These are phyloP conservation scores for Termitomyces sp. DNA, from an alignment of 768 basidiomycete genomes.

Conservation along the genomic window DNA sequence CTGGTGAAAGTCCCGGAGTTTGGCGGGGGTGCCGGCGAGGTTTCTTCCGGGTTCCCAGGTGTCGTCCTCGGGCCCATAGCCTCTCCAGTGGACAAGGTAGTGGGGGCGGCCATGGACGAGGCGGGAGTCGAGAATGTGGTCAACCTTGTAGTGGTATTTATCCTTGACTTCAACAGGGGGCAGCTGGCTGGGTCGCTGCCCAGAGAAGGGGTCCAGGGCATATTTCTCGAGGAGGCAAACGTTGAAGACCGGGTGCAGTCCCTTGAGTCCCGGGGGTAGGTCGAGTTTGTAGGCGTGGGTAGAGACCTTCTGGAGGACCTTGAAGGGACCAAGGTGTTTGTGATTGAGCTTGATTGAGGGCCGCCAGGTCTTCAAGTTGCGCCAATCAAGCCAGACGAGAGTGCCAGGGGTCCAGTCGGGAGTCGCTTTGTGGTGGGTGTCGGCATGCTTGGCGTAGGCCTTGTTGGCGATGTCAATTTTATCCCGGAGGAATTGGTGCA, in stretches of 20 bases:
- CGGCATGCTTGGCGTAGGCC: too few relatives aligned
- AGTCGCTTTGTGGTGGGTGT: too few relatives aligned
- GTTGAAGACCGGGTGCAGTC: background rate
- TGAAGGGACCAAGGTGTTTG: background rate
- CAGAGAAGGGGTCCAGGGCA: background rate
- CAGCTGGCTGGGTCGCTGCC: rapidly evolving
- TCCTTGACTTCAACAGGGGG: background rate
- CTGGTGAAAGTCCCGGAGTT: too few relatives aligned
- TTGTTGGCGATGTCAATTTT: too few relatives aligned
- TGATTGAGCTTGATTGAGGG: background rate
- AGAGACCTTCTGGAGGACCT: background rate
- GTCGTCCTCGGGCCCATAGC: too few relatives aligned
- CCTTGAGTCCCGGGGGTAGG: background rate
- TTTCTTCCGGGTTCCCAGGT: too few relatives aligned
- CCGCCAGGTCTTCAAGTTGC: background rate
- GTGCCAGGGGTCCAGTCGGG: too few relatives aligned
- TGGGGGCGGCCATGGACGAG: too few relatives aligned
- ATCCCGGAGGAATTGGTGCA: too few relatives aligned
- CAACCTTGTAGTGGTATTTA: background rate
- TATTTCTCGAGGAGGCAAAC: background rate
- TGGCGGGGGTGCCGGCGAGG: too few relatives aligned
- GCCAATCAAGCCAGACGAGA: background rate
- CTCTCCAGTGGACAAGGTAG: too few relatives aligned
- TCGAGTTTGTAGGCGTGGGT: background rate
- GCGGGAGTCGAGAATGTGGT: too few relatives aligned